Base-by-base conservation (phyloP, 495 filamentous ascomycete species). In the Trichoderma parareesei region DNA sequence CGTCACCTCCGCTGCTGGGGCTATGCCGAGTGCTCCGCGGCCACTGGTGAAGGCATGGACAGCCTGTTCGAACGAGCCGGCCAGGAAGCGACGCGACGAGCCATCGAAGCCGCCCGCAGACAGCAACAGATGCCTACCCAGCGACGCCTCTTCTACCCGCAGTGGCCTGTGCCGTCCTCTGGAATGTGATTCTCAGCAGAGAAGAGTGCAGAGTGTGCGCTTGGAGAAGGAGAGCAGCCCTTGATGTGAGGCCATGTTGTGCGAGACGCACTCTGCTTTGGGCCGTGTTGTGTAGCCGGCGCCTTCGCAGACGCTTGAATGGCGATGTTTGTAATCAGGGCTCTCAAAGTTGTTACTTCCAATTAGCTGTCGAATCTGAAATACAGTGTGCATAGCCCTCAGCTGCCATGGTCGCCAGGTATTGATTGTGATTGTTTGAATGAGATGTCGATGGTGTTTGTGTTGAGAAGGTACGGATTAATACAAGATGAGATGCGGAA, bases 1-100 rank as follows among this genome's bases (percentile, higher is more conserved):
- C 16, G 43, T 13, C 61, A 42, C 7, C 48, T 63, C 43, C 9
- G 61, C 5, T 27, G 61, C 61, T 13, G 11, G 49, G 13, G 61
- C 3, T 63, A 63, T 20, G 3, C 49, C 8, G 61, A 63, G 61
- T 63, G 61, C 61, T 63, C 61, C 3, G 61, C 61, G 27, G 33
- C 49, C 27, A 63, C 61, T 10, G 61, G 61, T 18, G 61, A 63
- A 44, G 61, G 61, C 2, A 16, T 63, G 41, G 43, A 63, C 14
- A 42, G 4, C 6, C n/a, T 63, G 41, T 11, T 63, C 7, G 61
- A 63, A n/a, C 42, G 49, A 11, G 40, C 43, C 5, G 61, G 41
- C 1, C 10, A 14, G 9, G 61, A 63, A 18, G 42, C 43, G 0
- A 44, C 43, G 2, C 18, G 42, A 37, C 35, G 60, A 37, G 53